A percentile compares a stretch with the other conserved stretches of the same genome.
These are phyloP conservation scores for Boletus rufocinnamomeus DNA, from an alignment of 768 basidiomycete species.

Conservation along the genomic window DNA sequence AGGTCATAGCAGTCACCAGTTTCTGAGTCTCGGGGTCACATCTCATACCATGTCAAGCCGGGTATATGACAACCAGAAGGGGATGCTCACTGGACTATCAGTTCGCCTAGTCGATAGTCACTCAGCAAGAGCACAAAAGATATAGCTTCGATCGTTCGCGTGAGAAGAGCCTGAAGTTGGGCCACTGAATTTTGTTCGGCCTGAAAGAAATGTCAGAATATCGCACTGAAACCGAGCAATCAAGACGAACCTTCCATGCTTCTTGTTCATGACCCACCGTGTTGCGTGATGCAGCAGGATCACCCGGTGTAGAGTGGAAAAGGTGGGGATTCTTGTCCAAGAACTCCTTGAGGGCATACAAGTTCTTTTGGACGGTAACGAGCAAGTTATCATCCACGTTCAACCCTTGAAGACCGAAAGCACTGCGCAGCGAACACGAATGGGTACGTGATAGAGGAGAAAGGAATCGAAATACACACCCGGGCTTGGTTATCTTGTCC, in stretches of 20 bases:
- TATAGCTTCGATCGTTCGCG: slow-evolving; percentile 89
- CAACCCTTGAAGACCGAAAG: slow-evolving; percentile 52
- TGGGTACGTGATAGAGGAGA: not conserved
- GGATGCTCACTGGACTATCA: slow-evolving; percentile 70
- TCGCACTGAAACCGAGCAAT: not conserved
- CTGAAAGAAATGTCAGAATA: slow-evolving; percentile 39
- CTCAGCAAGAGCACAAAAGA: slow-evolving; percentile 90
- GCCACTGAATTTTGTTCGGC: slow-evolving; percentile 81
- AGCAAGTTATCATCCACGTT: slow-evolving; percentile 64
- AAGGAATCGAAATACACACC: slow-evolving; percentile 43
- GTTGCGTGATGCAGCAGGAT: slow-evolving; percentile 56
- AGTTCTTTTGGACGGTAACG: slow-evolving; percentile 75
- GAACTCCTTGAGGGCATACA: slow-evolving; percentile 75
- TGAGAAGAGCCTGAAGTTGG: slow-evolving; percentile 73
- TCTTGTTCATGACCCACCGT: slow-evolving; percentile 72
- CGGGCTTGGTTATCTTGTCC: slow-evolving; percentile 64
- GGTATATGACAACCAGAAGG: not conserved
- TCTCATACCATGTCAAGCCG: slow-evolving; percentile 39
- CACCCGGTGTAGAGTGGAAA: slow-evolving; percentile 80
- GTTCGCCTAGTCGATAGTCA: slow-evolving; percentile 86
- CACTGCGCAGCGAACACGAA: slow-evolving; percentile 32
- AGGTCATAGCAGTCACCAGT: slow-evolving; percentile 69
- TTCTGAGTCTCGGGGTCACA: slow-evolving; percentile 75
- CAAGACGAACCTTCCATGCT: slow-evolving; percentile 73
- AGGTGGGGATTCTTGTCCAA: slow-evolving; percentile 80